Percentiles rank a stretch among this genome's conserved stretches.
Conservation (phyloP, 352 stramenopile genomes). For the Pythium sp. region DNA sequence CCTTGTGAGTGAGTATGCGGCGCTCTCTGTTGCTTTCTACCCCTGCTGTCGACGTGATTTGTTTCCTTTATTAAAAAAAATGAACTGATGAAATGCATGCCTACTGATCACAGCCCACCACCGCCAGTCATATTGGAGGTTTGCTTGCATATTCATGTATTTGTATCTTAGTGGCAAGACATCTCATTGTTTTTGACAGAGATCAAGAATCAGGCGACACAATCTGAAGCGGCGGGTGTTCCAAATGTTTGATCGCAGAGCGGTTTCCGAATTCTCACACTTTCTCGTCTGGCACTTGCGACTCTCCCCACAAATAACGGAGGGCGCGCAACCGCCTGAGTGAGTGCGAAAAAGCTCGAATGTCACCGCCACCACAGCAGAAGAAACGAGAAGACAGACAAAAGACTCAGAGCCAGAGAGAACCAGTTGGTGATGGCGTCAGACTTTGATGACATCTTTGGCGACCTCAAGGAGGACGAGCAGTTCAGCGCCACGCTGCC, state of each 20-base stretch:
- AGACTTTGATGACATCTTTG: conserved; percentile 85
- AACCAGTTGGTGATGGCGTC: conserved; percentile 21
- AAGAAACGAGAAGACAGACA: background rate
- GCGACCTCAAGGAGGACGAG: conserved; percentile 64
- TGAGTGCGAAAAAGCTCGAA: background rate
- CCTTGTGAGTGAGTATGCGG: conserved; percentile 1
- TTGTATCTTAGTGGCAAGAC: background rate
- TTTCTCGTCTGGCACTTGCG: background rate
- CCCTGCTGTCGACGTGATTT: conserved; percentile 5
- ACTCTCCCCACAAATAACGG: background rate
- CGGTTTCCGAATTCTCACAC: conserved; percentile 6
- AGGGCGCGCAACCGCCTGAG: conserved; percentile 8
- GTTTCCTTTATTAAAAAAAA: conserved; percentile 8
- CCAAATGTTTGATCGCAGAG: background rate
- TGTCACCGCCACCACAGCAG: background rate
- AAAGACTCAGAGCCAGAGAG: background rate
- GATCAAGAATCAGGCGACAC: background rate
- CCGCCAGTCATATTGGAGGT: background rate
- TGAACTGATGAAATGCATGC: conserved; percentile 9
- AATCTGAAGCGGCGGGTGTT: background rate
- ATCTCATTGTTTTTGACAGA: background rate
- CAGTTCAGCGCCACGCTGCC: conserved; percentile 39
- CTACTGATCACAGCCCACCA: background rate
- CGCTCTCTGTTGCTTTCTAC: background rate
- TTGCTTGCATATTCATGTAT: background rate